Evolutionary conservation across 768 basidiomycete genomes (phyloP).

Genomic region (Brasilioporus rufonigricans): DNA sequence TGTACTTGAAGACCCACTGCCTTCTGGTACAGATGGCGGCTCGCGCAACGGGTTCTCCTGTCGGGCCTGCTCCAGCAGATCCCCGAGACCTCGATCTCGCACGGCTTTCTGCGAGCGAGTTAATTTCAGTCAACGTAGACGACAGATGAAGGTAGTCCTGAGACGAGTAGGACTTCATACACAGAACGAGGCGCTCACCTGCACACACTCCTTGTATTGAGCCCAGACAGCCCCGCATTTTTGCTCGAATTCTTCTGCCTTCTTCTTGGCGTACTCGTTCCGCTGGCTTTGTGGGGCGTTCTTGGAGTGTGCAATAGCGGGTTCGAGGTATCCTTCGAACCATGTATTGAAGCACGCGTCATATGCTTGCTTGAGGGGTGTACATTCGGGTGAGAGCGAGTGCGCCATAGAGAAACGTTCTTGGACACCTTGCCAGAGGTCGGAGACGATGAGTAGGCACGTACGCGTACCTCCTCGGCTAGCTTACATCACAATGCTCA

Average conservation of each 20-base stretch:
- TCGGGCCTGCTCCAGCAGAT: conserved; percentile 74
- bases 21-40: conserved; percentile 37
- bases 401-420: conserved; percentile 48
- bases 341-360: conserved; percentile 96
- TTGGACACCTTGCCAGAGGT: no score
- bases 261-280: conserved; percentile 63
- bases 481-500: conserved; percentile 19
- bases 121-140: background rate
- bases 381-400: conserved; percentile 82
- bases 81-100: conserved; percentile 72
- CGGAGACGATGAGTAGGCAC: no score
- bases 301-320: conserved; percentile 50
- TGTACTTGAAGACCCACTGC: conserved; percentile 9
- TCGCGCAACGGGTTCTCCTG: conserved; percentile 75
- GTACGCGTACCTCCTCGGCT: background rate
- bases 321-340: conserved; percentile 96
- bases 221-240: conserved; percentile 85
- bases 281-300: conserved; percentile 44
- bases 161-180: background rate
- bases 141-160: background rate
- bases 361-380: conserved; percentile 84
- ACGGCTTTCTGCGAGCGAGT: conserved; percentile 61
- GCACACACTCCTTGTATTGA: conserved; percentile 76
- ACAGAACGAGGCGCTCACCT: conserved; percentile 48
- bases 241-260: conserved; percentile 84